Conservation (phyloP, 768 basidiomycete genomes). For the Psilocybe tampanensis region DNA sequence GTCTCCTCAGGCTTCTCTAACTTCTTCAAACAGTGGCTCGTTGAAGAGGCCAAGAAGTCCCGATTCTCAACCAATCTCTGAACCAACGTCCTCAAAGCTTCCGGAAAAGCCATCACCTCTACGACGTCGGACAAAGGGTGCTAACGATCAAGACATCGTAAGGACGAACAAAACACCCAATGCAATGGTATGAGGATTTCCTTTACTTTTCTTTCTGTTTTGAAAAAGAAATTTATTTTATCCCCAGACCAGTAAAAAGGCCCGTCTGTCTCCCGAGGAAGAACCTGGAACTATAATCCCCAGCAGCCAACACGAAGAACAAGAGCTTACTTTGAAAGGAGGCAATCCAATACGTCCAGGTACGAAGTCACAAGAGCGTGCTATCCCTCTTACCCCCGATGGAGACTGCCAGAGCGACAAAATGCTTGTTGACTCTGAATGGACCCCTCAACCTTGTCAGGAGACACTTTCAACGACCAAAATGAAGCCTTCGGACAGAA, state of each 20-base stretch:
- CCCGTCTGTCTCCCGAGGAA: constrained; percentile 35
- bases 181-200: constrained; percentile 17
- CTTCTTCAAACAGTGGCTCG: background rate
- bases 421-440: constrained; percentile 2
- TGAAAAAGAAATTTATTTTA: too few relatives aligned
- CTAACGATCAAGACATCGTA: constrained; percentile 39
- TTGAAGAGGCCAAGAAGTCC: constrained; percentile 22
- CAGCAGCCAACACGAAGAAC: constrained; percentile 66
- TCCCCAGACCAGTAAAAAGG: constrained; percentile 34
- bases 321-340: constrained; percentile 1
- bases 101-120: constrained; percentile 8
- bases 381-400: background rate
- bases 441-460: background rate
- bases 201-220: background rate
- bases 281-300: constrained; percentile 43
- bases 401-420: background rate
- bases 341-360: background rate
- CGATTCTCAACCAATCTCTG: background rate
- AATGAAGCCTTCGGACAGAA: background rate
- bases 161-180: constrained; percentile 27
- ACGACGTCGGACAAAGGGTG: constrained; percentile 38
- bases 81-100: background rate
- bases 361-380: background rate
- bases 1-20: background rate
- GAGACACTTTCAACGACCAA: background rate